A percentile compares a stretch with the other conserved stretches of the same genome.
phyloP scores from a whole-genome alignment of 257 asterid genomes.

The Jaltomata sinuosa region DNA sequence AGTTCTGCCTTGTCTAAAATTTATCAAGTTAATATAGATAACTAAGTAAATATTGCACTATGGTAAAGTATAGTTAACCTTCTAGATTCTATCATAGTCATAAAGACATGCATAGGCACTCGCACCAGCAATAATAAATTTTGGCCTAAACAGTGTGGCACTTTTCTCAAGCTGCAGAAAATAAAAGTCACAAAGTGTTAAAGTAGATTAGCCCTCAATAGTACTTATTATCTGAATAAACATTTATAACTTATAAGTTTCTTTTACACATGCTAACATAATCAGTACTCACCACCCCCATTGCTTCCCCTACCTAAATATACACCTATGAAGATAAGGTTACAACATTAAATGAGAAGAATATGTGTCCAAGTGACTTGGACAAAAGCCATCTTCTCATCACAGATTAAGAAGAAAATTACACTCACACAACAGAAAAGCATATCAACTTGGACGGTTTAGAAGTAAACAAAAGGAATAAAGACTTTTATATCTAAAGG shows the following conservation, averaged over 20 bases:
- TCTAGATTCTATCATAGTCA: conserved; percentile 83
- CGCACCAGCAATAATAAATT: conserved; percentile 94
- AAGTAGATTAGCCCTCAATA: too few relatives aligned
- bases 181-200: neutral
- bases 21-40: neutral
- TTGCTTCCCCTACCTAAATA: too few relatives aligned
- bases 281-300: too few relatives aligned
- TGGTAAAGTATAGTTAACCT: conserved; percentile 29
- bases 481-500: neutral
- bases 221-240: too few relatives aligned
- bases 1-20: neutral
- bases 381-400: neutral
- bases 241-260: too few relatives aligned
- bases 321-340: neutral
- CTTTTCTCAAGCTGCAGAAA: conserved; percentile 75
- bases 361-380: neutral
- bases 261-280: too few relatives aligned
- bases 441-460: neutral
- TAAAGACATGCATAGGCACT: conserved; percentile 92
- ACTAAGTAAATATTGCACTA: neutral
- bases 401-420: neutral
- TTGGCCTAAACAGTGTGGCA: conserved; percentile 89
- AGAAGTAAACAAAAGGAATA: neutral
- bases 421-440: neutral
- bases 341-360: neutral